Percentiles rank a stretch among this genome's conserved stretches.
Evolutionary conservation across 1,284 basidiomycete species (phyloP).

Genomic region (Tremellales sp.): DNA sequence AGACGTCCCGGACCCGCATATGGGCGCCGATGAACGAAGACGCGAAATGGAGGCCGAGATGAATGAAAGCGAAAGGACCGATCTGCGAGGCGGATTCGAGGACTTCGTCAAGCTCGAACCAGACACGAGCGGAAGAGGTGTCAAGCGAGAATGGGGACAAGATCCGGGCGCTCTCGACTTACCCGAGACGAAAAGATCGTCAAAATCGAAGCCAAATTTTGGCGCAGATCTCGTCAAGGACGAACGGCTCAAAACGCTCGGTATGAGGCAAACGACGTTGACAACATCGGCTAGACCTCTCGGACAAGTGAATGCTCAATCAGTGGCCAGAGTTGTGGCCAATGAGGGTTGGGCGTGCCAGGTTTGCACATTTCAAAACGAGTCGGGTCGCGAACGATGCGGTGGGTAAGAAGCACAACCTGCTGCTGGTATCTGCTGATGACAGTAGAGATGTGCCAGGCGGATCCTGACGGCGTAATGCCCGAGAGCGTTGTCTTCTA

Average conservation of each 20-base stretch:
- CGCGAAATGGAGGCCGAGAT: constrained; percentile 39
- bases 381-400: constrained; percentile 27
- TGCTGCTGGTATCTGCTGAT: constrained; percentile 4
- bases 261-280: constrained; percentile 8
- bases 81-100: constrained; percentile 34
- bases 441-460: constrained; percentile 30
- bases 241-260: constrained; percentile 22
- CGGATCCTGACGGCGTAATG: constrained; percentile 25
- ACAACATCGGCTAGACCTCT: constrained; percentile 2
- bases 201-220: constrained; percentile 4
- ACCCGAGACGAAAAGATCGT: no score
- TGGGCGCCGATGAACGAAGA: constrained; percentile 21
- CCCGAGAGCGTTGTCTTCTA: constrained; percentile 11
- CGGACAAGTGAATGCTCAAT: neutral
- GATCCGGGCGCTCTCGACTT: no score
- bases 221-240: constrained; percentile 12
- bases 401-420: constrained; percentile 25
- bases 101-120: constrained; percentile 17
- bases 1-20: constrained; percentile 30
- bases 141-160: no score
- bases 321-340: neutral
- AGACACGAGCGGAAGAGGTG: no score
- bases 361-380: constrained; percentile 35
- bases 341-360: constrained; percentile 24
- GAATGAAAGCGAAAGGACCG: constrained; percentile 31